Evolutionary conservation across 2,329 filamentous ascomycete species (phyloP), one percentile per base, ranked within the genome.

Genomic region (Pseudogymnoascus sp.): DNA sequence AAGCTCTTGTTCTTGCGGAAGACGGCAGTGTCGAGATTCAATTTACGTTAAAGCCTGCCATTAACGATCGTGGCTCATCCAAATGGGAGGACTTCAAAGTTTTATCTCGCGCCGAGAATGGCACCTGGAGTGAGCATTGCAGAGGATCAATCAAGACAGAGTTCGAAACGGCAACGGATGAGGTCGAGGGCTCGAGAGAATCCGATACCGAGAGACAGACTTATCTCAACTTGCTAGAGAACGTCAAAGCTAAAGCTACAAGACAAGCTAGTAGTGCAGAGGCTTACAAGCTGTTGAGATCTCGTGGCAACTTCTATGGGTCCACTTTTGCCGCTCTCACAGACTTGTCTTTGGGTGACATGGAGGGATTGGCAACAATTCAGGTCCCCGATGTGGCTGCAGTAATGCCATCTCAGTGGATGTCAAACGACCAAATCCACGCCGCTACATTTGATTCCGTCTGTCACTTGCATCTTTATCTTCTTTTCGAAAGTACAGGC

Each of bases 261-360:
- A 35, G 28, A 53, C 23, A 8, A 33, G 38, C 38, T 19, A 47
- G 40, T 36, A 15, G 35, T n/a, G 38, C 35, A 26, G 23, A 62
- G 40, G 19, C 61, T 40, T 66, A 66, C 33, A 36, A 63, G 19
- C 28, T 50, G 7, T 59, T 65, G 15, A 31, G 23, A 40, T 17
- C n/a, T 28, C 42, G 23, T 62, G 65, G 65, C 11, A 64, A 63
- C 33, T 36, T 53, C 9, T 66, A 38, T 47, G 65, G 65, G 2
- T 53, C 60, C 28, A 62, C 59, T 11, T 66, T 66, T 33, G 57
- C 63, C 28, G 63, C 63, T 23, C 42, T 68, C 38, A 62, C 53
- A 21, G 36, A 65, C 38, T 57, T 64, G 17, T 50, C 44, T 17
- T 47, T 65, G 23, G 64, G 62, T 11, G 17, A 60, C 15, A 19